Evolutionary conservation across 306 rosid genomes (phyloP).

Genomic region (Pyrus communis): DNA sequence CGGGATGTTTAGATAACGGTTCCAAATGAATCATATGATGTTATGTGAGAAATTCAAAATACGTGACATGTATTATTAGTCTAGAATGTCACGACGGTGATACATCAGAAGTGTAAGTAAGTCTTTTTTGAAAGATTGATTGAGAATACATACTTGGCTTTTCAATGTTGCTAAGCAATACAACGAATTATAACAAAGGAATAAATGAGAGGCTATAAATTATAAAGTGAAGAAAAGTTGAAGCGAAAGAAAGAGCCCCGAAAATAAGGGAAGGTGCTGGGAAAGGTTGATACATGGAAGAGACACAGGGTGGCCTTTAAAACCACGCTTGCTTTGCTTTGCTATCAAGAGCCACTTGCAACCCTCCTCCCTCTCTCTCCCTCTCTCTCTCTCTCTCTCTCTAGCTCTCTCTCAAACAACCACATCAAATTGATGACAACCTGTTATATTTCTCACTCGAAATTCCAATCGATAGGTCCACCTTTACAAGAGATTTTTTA

Average conservation of each 20-base stretch:
- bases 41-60: not conserved
- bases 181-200: not conserved
- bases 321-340: constrained; percentile 57
- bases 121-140: not conserved
- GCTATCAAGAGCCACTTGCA: constrained; percentile 26
- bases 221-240: not conserved
- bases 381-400: not conserved
- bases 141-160: no score
- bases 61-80: not conserved
- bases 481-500: no score
- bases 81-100: rapidly evolving
- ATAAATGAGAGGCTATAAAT: not conserved
- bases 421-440: constrained; percentile 12
- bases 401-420: not conserved
- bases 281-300: constrained; percentile 51
- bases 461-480: no score
- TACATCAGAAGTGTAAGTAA: no score
- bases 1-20: not conserved
- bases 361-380: not conserved
- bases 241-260: constrained; percentile 16
- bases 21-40: no score
- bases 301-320: constrained; percentile 45
- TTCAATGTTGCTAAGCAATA: no score
- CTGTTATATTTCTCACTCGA: no score
- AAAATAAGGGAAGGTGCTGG: constrained; percentile 48